Evolutionary conservation across 2,329 filamentous ascomycete genomes (phyloP).

Genomic region (Epichloe bromicola): DNA sequence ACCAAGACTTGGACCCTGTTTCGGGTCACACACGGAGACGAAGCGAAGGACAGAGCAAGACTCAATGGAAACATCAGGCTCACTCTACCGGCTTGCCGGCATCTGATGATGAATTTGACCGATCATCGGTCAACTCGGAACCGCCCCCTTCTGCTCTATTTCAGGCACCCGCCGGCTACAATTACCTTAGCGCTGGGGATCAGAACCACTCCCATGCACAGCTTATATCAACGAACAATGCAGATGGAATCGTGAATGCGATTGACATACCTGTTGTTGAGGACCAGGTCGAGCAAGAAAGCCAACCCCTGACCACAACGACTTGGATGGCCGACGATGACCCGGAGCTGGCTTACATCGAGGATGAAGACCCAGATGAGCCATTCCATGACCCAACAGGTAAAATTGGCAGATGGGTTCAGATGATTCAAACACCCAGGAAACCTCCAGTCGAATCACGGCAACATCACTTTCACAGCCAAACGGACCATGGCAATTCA

Average conservation of each 20-base stretch:
- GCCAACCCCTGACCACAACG: background rate
- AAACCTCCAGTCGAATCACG: background rate
- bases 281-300: no score
- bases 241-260: background rate
- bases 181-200: background rate
- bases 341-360: background rate
- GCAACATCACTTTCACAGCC: background rate
- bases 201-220: background rate
- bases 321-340: constrained; percentile 1
- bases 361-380: background rate
- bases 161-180: background rate
- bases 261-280: background rate
- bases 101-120: background rate
- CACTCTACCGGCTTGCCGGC: background rate
- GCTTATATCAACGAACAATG: background rate
- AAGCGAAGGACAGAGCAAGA: background rate
- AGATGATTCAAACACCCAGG: constrained; percentile 1
- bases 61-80: background rate
- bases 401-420: background rate
- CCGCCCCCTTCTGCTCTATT: background rate
- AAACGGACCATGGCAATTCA: background rate
- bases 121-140: background rate
- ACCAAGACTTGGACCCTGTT: background rate
- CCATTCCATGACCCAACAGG: background rate
- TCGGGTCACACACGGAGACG: background rate